phyloP scores from a whole-genome alignment of 306 rosid species.

The Rubus parviflorus region DNA sequence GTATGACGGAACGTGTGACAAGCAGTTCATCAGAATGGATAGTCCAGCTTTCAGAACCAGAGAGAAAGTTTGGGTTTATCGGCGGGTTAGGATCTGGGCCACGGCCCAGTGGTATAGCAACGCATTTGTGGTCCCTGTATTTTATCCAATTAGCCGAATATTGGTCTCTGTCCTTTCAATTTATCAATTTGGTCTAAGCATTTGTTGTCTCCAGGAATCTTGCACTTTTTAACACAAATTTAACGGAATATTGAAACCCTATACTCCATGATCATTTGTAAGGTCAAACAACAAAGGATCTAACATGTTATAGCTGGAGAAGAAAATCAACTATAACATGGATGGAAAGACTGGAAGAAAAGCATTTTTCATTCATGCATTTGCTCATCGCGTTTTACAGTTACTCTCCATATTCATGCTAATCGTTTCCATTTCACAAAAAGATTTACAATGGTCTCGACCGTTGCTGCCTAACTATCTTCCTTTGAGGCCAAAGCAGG shows the following conservation, averaged over 20 bases:
- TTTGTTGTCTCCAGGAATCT: no score
- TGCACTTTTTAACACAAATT: no score
- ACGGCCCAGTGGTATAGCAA: background rate
- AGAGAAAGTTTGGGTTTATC: background rate
- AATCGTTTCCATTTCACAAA: background rate
- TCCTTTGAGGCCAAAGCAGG: constrained; percentile 36
- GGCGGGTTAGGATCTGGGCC: background rate
- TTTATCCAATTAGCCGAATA: no score
- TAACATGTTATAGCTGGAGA: background rate
- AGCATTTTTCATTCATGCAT: background rate
- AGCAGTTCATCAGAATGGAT: constrained; percentile 52
- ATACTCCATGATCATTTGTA: no score
- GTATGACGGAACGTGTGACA: constrained; percentile 43
- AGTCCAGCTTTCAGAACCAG: background rate
- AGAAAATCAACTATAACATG: background rate
- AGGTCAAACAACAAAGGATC: no score
- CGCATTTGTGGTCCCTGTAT: no score
- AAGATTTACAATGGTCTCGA: constrained; percentile 5
- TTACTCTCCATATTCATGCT: background rate
- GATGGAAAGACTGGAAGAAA: background rate
- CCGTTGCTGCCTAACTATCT: constrained; percentile 22
- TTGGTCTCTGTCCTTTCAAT: no score
- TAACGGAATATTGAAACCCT: no score
- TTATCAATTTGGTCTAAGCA: no score
- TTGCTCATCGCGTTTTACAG: background rate